phyloP scores from a whole-genome alignment of 176 grass and related monocot species.

The Raddia distichophylla region DNA sequence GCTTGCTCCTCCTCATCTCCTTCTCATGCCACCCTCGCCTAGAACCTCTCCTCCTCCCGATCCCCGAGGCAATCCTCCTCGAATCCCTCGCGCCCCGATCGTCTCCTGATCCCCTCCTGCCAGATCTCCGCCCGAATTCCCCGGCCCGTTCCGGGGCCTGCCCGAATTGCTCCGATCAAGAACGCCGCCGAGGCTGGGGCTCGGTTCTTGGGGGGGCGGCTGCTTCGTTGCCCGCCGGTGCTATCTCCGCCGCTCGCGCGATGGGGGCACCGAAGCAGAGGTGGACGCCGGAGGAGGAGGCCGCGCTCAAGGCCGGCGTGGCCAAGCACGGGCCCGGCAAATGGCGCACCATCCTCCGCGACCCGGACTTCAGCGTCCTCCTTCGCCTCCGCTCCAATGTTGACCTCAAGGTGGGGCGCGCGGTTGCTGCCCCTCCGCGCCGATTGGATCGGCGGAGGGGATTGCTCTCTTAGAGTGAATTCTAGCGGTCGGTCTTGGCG shows the following conservation, averaged over 20 bases:
- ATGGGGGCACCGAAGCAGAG: slow-evolving; percentile 97
- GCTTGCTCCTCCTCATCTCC: slow-evolving; percentile 35
- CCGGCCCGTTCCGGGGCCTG: not conserved
- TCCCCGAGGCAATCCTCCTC: slow-evolving; percentile 29
- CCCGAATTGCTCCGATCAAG: slow-evolving; percentile 38
- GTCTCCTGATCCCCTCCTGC: not conserved
- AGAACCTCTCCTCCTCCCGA: slow-evolving; percentile 38
- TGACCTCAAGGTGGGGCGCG: slow-evolving; percentile 79
- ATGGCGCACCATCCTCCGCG: slow-evolving; percentile 93
- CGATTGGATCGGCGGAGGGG: slow-evolving; percentile 24
- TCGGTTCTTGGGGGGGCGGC: not conserved
- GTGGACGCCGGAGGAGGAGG: slow-evolving; percentile 88
- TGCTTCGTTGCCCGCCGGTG: not conserved
- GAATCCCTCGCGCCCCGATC: slow-evolving; percentile 2
- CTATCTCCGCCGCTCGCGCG: not conserved
- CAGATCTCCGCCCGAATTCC: slow-evolving; percentile 25
- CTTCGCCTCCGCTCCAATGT: slow-evolving; percentile 84
- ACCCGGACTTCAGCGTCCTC: slow-evolving; percentile 76
- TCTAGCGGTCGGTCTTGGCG: slow-evolving; percentile 1
- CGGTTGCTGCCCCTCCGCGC: not conserved
- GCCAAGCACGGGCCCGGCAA: slow-evolving; percentile 85
- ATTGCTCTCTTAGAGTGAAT: not conserved
- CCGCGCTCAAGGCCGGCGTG: slow-evolving; percentile 92
- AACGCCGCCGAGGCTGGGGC: not conserved
- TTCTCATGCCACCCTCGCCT: slow-evolving; percentile 42